These are phyloP conservation scores for Balansia obtecta DNA, from an alignment of 2,329 filamentous ascomycete genomes.

Conservation along the genomic window DNA sequence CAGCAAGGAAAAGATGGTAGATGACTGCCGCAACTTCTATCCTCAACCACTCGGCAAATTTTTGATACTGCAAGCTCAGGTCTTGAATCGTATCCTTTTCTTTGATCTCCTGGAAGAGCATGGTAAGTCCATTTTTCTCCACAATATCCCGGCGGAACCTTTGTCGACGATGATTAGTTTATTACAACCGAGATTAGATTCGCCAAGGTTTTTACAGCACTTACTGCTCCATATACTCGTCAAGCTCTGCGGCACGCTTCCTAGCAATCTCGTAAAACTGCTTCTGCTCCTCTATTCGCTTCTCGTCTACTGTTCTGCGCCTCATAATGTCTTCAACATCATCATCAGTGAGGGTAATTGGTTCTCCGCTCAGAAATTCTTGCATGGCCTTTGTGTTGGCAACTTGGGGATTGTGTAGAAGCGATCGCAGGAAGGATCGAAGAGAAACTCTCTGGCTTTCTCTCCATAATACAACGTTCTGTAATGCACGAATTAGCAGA, in stretches of 20 bases:
- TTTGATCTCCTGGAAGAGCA: conserved; percentile 84
- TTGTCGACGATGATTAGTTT: conserved; percentile 10
- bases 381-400: conserved; percentile 72
- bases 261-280: conserved; percentile 92
- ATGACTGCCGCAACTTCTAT: conserved; percentile 95
- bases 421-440: conserved; percentile 75
- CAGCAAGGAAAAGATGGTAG: conserved; percentile 92
- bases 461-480: conserved; percentile 57
- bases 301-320: conserved; percentile 73
- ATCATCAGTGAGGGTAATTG: conserved; percentile 64
- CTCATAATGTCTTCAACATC: conserved; percentile 71
- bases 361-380: conserved; percentile 68
- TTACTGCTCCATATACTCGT: conserved; percentile 95
- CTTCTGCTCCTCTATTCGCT: conserved; percentile 82
- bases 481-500: conserved; percentile 13
- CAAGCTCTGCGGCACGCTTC: conserved; percentile 78
- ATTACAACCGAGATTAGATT: too few relatives aligned
- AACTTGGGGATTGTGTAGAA: conserved; percentile 74
- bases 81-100: conserved; percentile 80
- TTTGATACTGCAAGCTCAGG: conserved; percentile 88
- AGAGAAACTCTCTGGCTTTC: conserved; percentile 88
- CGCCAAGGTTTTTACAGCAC: conserved; percentile 13
- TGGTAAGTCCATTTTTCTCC: conserved; percentile 73
- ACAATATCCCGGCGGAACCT: conserved; percentile 55
- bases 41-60: conserved; percentile 94